Evolutionary conservation across 257 asterid species (phyloP).

Genomic region (Nicotiana tabacum): DNA sequence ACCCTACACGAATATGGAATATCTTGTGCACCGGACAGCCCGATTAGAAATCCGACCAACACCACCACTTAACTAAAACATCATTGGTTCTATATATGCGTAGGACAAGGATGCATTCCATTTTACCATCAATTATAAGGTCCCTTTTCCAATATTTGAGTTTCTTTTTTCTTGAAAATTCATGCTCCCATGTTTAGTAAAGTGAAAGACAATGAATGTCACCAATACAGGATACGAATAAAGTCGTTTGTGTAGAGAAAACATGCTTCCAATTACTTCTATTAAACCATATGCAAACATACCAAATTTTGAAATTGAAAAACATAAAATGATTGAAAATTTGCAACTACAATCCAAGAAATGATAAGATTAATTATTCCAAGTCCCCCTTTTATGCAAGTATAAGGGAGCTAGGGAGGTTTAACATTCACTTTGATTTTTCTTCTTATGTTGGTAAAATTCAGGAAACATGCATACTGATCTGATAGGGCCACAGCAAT

Average conservation of each 20-base stretch:
- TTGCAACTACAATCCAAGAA: no score
- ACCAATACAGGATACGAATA: not conserved
- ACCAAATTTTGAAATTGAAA: not conserved
- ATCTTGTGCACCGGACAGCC: not conserved
- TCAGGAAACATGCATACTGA: no score
- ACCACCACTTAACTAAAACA: not conserved
- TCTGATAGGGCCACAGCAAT: no score
- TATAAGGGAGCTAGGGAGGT: no score
- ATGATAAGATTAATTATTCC: no score
- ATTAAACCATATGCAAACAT: not conserved
- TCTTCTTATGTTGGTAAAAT: no score
- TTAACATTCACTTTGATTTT: no score
- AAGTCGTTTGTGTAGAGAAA: slow-evolving; percentile 27
- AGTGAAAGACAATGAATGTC: not conserved
- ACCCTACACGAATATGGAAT: no score
- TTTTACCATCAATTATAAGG: not conserved
- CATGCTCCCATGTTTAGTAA: not conserved
- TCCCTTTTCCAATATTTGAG: not conserved
- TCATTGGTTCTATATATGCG: not conserved
- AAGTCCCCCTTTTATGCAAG: no score
- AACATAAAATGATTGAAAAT: no score
- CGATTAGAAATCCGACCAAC: slow-evolving; percentile 6
- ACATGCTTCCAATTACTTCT: slow-evolving; percentile 21
- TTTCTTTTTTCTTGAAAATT: not conserved
- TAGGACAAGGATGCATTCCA: not conserved